These are phyloP conservation scores for Fraxinus nigra DNA, from an alignment of 305 asterid species.

Conservation along the genomic window DNA sequence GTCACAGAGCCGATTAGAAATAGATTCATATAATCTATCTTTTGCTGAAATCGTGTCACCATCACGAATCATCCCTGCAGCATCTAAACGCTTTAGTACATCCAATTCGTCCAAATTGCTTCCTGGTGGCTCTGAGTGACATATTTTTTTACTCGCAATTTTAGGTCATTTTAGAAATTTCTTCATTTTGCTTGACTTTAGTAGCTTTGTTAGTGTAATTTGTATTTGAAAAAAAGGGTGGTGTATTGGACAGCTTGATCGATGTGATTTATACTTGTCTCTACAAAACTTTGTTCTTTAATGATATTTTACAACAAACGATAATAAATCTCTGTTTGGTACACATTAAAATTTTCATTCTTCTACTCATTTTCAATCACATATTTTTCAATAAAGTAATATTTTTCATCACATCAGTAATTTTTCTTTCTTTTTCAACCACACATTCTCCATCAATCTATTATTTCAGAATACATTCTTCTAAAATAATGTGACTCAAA, in stretches of 20 bases:
- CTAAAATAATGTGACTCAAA: too few species aligned
- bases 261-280: background rate
- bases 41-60: constrained; percentile 78
- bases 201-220: background rate
- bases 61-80: constrained; percentile 64
- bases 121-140: constrained; percentile 60
- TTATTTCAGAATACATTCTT: too few species aligned
- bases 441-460: too few species aligned
- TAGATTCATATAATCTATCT: constrained; percentile 68
- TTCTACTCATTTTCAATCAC: too few species aligned
- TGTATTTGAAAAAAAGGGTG: background rate
- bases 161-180: background rate
- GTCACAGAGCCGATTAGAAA: constrained; percentile 81
- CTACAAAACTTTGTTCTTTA: background rate
- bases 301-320: background rate
- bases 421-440: too few species aligned
- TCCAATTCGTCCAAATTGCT: constrained; percentile 64
- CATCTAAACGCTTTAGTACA: constrained; percentile 52
- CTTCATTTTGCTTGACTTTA: background rate
- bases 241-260: background rate
- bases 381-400: too few species aligned
- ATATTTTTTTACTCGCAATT: constrained; percentile 3
- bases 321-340: background rate
- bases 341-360: too few species aligned
- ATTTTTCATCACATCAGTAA: too few species aligned